phyloP scores from a whole-genome alignment of 805 yeast species.

The Lipomyces starkeyi region DNA sequence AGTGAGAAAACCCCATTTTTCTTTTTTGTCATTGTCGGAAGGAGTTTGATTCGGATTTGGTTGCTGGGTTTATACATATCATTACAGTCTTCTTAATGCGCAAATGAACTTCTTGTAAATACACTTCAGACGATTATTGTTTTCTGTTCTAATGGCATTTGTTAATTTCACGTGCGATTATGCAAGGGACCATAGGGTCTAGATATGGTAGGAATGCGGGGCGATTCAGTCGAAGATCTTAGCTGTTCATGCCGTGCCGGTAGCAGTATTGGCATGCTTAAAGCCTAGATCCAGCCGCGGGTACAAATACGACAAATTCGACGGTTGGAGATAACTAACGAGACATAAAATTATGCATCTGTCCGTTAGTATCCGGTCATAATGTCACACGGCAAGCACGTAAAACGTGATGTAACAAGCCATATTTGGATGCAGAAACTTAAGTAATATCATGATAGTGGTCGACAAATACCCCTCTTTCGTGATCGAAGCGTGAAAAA shows the following conservation, averaged over 20 bases:
- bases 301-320: background rate
- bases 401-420: background rate
- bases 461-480: background rate
- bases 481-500: slow-evolving; percentile 11
- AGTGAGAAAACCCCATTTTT: background rate
- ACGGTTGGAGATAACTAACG: background rate
- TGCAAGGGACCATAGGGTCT: background rate
- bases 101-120: background rate
- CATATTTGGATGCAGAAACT: background rate
- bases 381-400: background rate
- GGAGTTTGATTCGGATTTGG: slow-evolving; percentile 4
- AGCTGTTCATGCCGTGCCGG: background rate
- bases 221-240: no score
- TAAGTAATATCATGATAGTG: background rate
- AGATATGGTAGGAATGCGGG: background rate
- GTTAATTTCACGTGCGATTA: background rate
- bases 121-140: background rate
- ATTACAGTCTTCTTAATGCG: background rate
- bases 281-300: background rate
- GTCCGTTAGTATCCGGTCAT: background rate
- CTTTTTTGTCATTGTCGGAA: background rate
- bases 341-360: background rate
- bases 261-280: background rate
- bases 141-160: background rate
- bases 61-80: background rate